Base-by-base conservation (phyloP, 129 eudicot genomes). In the Pittosporum tobira region DNA sequence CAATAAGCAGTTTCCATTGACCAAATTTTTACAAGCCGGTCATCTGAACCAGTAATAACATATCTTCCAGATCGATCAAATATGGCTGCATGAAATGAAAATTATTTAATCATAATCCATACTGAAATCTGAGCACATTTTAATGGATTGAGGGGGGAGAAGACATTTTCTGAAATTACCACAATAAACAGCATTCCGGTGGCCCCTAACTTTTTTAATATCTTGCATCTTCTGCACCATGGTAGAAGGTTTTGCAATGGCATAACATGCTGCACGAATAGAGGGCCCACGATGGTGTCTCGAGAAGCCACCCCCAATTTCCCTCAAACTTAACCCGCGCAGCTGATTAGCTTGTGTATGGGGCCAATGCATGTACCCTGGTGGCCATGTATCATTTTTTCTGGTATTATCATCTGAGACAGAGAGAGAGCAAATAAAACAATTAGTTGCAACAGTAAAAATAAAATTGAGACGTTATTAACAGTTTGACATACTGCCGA, bases 21-120 rank as follows among this genome's bases (percentile, higher is more conserved):
- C 99, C 99, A 93, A 48, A 93, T 81, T 65, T 93, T 93, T 12
- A 93, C 99, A 66, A 93, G 96, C n/a, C 96, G 94, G 51, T 93
- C 99, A 77, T 93, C 99, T 21, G 99, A 87, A 57, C 99, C 99
- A 65, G 99, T 93, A 36, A 93, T 87, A 2, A 93, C 99, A 70
- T 78, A 93, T 84, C 96, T 78, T 72, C 99, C 99, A 48, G 79
- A 61, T 55, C 91, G 88, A 67, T 93, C 99, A 70, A 93, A 81
- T 66, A 75, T 87, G 55, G 99, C 99, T 93, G 88, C 67, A 71
- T 26, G 23, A 30, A 31, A 31, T 31, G 15, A 31, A n/a, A 56
- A 10, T 30, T 29, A 31, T 18, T 8, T 8, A 20, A 30, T 22
- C 3, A 4, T 21, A 10, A 56, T 56, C 61, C 44, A 55, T 55